Evolutionary conservation across 106 monocot species (phyloP).

Genomic region (Acanthochlamys bracteata): DNA sequence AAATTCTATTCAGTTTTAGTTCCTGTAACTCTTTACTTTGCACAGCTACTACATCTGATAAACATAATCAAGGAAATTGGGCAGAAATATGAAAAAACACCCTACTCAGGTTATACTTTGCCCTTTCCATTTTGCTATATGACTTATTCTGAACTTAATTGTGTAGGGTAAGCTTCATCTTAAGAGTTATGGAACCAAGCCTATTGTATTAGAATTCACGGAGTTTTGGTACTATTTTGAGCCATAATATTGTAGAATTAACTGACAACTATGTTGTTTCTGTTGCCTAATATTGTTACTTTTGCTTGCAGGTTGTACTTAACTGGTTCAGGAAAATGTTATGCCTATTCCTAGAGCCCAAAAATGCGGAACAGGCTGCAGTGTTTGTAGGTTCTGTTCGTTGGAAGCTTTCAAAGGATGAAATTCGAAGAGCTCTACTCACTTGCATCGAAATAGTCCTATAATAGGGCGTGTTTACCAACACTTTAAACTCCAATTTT

Average conservation of each 20-base stretch:
- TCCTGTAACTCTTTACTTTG: neutral
- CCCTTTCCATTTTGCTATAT: neutral
- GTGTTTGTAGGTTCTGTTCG: conserved; percentile 65
- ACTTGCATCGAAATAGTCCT: conserved; percentile 36
- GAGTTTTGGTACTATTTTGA: no score
- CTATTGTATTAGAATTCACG: no score
- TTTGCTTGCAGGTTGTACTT: conserved; percentile 41
- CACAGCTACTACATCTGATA: conserved; percentile 78
- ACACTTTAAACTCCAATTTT: no score
- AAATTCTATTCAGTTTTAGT: neutral
- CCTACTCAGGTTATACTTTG: conserved; percentile 60
- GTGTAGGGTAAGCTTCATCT: neutral
- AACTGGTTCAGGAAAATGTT: conserved; percentile 76
- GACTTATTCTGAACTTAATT: neutral
- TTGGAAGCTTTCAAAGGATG: conserved; percentile 45
- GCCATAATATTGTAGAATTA: no score
- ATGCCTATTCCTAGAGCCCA: conserved; percentile 70
- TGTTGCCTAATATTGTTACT: neutral
- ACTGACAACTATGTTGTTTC: neutral
- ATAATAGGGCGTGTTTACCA: neutral
- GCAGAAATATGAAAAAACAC: conserved; percentile 54
- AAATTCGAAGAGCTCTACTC: conserved; percentile 50
- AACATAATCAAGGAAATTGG: conserved; percentile 77
- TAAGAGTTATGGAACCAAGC: neutral
- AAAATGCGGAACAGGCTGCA: conserved; percentile 56